A percentile compares a stretch with the other conserved stretches of the same genome.
phyloP scores from a whole-genome alignment of 306 rosid genomes.

The Urtica urens region DNA sequence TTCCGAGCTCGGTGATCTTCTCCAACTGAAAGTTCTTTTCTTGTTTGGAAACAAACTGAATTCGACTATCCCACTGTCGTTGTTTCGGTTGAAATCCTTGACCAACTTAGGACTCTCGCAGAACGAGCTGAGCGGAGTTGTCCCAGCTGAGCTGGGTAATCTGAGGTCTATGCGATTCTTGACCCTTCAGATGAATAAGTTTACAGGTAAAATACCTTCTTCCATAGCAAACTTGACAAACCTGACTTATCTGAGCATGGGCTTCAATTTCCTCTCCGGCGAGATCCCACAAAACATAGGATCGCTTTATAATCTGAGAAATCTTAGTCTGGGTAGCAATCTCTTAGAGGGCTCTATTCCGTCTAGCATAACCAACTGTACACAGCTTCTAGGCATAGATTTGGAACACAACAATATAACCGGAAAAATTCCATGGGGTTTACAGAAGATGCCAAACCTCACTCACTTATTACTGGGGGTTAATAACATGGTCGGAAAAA shows the following conservation, averaged over 20 bases:
- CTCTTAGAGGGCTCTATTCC: constrained; percentile 51
- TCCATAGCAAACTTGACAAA: constrained; percentile 59
- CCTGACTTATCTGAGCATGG: constrained; percentile 43
- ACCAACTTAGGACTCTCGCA: constrained; percentile 48
- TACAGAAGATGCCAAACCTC: constrained; percentile 50
- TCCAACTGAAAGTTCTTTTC: constrained; percentile 32
- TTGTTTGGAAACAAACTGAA: constrained; percentile 40
- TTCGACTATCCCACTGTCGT: constrained; percentile 55
- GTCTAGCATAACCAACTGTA: constrained; percentile 56
- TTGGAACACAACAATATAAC: constrained; percentile 33
- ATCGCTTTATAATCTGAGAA: constrained; percentile 46
- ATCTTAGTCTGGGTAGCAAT: constrained; percentile 30
- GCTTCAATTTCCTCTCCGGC: constrained; percentile 60
- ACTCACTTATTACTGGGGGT: constrained; percentile 31
- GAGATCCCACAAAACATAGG: constrained; percentile 62
- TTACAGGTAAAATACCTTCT: constrained; percentile 52
- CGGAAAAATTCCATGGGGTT: constrained; percentile 60
- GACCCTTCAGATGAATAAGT: constrained; percentile 52
- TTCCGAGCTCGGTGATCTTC: constrained; percentile 48
- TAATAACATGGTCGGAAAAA: constrained; percentile 58
- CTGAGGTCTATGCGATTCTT: constrained; percentile 45
- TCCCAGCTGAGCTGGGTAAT: constrained; percentile 57
- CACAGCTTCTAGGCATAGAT: constrained; percentile 34
- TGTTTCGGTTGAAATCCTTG: constrained; percentile 44
- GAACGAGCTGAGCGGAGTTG: constrained; percentile 51